Percentiles rank a stretch among this genome's conserved stretches.
Evolutionary conservation across 2,329 filamentous ascomycete species (phyloP).

Genomic region (Ilyonectria mors-panacis): DNA sequence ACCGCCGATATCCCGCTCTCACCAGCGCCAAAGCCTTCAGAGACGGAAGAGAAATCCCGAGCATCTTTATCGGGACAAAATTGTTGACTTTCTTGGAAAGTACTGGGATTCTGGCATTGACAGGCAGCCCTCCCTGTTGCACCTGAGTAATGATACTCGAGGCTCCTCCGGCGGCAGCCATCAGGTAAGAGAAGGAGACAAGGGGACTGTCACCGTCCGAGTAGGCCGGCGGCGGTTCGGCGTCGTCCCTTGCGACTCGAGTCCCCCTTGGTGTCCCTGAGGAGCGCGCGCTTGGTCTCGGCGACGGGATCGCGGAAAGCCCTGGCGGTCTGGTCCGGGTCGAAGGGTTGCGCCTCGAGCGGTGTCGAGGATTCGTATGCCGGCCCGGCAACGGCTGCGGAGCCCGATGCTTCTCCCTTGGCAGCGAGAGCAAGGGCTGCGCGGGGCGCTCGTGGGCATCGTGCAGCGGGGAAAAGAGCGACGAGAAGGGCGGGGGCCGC

Average conservation of each 20-base stretch:
- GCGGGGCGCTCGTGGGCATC: slow-evolving; percentile 55
- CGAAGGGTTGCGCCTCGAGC: slow-evolving; percentile 55
- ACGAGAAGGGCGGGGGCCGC: slow-evolving; percentile 72
- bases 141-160: slow-evolving; percentile 99
- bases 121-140: slow-evolving; percentile 90
- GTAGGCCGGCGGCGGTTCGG: slow-evolving; percentile 95
- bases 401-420: slow-evolving; percentile 53
- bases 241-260: slow-evolving; percentile 84
- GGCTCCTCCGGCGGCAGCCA: slow-evolving; percentile 97
- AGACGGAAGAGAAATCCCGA: no score
- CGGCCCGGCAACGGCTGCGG: slow-evolving; percentile 66
- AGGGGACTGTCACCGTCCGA: slow-evolving; percentile 95
- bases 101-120: no score
- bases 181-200: slow-evolving; percentile 93
- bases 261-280: slow-evolving; percentile 84
- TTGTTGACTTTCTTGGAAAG: no score
- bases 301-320: slow-evolving; percentile 68
- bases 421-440: slow-evolving; percentile 52
- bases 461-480: slow-evolving; percentile 63
- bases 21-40: no score
- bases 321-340: slow-evolving; percentile 53
- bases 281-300: slow-evolving; percentile 88
- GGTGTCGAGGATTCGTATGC: slow-evolving; percentile 64
- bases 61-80: no score
- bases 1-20: no score